Conservation (phyloP, 768 basidiomycete genomes). For the Solioccasus polychromus region DNA sequence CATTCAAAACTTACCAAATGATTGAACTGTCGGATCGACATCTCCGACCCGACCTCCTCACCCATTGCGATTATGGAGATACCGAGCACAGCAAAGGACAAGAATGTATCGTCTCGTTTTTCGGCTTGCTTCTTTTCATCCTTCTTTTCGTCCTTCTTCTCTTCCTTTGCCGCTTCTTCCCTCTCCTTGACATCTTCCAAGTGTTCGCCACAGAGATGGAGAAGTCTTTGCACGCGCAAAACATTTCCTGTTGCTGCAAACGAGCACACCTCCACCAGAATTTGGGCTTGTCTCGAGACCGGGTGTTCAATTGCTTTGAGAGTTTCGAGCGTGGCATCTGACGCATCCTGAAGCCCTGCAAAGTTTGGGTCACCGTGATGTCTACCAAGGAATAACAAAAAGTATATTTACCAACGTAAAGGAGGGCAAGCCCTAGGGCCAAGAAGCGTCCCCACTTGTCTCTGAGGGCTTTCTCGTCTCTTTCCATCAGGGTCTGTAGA, state of each 20-base stretch:
- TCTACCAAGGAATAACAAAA: neutral
- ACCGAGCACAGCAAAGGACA: conserved; percentile 90
- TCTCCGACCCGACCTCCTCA: conserved; percentile 95
- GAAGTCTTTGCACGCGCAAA: conserved; percentile 85
- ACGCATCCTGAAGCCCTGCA: conserved; percentile 84
- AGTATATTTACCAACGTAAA: conserved; percentile 74
- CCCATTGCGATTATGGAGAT: conserved; percentile 97
- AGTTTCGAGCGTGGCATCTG: conserved; percentile 91
- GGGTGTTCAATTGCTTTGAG: conserved; percentile 93
- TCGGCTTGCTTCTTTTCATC: conserved; percentile 61
- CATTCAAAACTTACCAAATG: conserved; percentile 66
- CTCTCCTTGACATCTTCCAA: conserved; percentile 48
- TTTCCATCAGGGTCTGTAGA: conserved; percentile 88
- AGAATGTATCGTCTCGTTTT: conserved; percentile 73
- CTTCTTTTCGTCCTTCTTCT: conserved; percentile 52
- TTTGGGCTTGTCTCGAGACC: conserved; percentile 84
- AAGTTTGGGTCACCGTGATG: conserved; percentile 6
- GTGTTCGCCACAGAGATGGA: conserved; percentile 94
- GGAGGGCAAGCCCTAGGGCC: conserved; percentile 81
- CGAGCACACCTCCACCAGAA: conserved; percentile 90
- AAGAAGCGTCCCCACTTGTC: conserved; percentile 96
- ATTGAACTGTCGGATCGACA: conserved; percentile 97
- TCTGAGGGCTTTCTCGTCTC: conserved; percentile 67
- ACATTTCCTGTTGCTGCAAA: conserved; percentile 97
- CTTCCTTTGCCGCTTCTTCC: conserved; percentile 34